Percentiles rank a stretch among this genome's conserved stretches.
Evolutionary conservation across 805 yeast species (phyloP).

Genomic region (Metschnikowia colocasiae): DNA sequence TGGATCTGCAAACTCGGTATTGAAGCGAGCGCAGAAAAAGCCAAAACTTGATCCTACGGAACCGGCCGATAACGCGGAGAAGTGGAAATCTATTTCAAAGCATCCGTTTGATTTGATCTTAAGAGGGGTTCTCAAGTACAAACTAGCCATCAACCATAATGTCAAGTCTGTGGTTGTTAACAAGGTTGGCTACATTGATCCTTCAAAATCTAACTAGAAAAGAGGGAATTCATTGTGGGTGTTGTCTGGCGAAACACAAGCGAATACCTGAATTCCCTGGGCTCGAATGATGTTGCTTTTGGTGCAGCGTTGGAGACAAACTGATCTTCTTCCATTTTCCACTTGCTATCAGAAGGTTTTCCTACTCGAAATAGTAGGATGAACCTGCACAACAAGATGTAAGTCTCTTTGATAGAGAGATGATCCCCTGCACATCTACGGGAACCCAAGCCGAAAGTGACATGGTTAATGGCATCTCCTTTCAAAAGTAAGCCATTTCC

Average conservation of each 20-base stretch:
- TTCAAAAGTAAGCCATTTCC: slow-evolving; percentile 15
- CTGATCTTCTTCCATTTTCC: slow-evolving; percentile 47
- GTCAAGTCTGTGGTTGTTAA: slow-evolving; percentile 60
- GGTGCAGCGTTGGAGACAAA: slow-evolving; percentile 50
- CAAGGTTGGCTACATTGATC: slow-evolving; percentile 55
- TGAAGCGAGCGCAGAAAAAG: not conserved
- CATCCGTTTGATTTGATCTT: slow-evolving; percentile 84
- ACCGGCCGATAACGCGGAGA: slow-evolving; percentile 40
- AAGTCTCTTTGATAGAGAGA: slow-evolving; percentile 63
- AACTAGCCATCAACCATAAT: slow-evolving; percentile 55
- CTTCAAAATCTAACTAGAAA: slow-evolving; percentile 21
- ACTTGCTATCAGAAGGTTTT: slow-evolving; percentile 31
- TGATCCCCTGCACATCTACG: slow-evolving; percentile 70
- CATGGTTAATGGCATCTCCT: slow-evolving; percentile 30
- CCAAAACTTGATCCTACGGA: not conserved
- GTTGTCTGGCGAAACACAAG: slow-evolving; percentile 12
- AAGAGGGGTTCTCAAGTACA: slow-evolving; percentile 77
- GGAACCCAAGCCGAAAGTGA: slow-evolving; percentile 67
- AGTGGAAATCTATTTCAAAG: slow-evolving; percentile 71
- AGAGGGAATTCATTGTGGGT: not conserved
- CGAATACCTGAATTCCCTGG: slow-evolving; percentile 36
- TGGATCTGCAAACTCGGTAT: slow-evolving; percentile 10
- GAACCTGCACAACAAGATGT: slow-evolving; percentile 51
- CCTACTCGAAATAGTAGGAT: slow-evolving; percentile 48
- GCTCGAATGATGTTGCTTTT: slow-evolving; percentile 61